Base-by-base conservation (phyloP, 345 rosid genomes). In the Eucalyptus virginea region DNA sequence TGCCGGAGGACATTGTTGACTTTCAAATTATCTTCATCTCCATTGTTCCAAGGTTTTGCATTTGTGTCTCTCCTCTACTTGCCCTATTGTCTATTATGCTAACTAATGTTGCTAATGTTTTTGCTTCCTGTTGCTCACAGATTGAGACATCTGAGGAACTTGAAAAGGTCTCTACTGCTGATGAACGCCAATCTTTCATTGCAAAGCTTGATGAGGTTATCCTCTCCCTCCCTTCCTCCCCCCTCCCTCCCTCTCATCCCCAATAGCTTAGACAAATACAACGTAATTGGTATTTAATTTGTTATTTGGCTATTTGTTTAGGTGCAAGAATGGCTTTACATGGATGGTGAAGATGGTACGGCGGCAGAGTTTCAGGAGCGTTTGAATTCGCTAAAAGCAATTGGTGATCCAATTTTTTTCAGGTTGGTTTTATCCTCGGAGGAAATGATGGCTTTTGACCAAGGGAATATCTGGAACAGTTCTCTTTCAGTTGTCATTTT, bases 271-370 rank as follows among this genome's bases (percentile, higher is more conserved):
- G 40, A 87, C 47, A 54, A 51, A 34, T 42, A 34, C 21, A 34
- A 26, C n/a, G 2, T 21, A 54, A 23, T 37, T 32, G 32, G 26
- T 37, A 48, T 50, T 34, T 77, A 34, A 19, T 47, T 77, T 37
- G 19, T 49, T n/a, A 77, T 50, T 72, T 88, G 65, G 37, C 65
- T 80, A 32, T 88, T 90, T 26, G 87, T 92, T 89, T 93, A 97
- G 99, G 99, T 93, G 90, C 99, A 98, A 94, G 99, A 98, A 30
- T 98, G 99, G 99, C 94, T 98, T 58, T 98, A 98, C 89, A 96
- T 94, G 89, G 99, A 98, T 40, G 99, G 99, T 30, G 99, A 96
- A 88, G 99, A 98, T 95, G 98, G 98, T 86, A 92, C 94, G 60
- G 99, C 98, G 47, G 88, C 92, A 32, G 95, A 95, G 95, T 98